phyloP scores from a whole-genome alignment of 768 basidiomycete genomes.

The Basidioascus undulatus region DNA sequence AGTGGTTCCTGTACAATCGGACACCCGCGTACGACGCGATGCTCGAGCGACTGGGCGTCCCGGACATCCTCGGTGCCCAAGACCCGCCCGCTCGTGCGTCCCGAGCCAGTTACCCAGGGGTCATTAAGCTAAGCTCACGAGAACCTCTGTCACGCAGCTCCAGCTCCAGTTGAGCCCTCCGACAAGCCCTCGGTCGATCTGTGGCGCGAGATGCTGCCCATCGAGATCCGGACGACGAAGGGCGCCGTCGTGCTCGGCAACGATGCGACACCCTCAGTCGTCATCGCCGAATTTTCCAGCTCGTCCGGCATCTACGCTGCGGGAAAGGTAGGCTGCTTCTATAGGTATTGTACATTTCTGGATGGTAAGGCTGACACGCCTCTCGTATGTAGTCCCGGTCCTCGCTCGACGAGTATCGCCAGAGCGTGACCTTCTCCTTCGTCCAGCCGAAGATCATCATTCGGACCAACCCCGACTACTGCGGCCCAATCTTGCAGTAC shows the following conservation, averaged over 20 bases:
- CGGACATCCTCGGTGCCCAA: no score
- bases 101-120: no score
- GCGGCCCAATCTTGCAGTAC: slow-evolving; percentile 35
- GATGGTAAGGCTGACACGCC: neutral
- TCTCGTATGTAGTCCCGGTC: slow-evolving; percentile 40
- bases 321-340: slow-evolving; percentile 21
- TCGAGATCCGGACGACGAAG: slow-evolving; percentile 52
- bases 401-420: slow-evolving; percentile 58
- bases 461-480: slow-evolving; percentile 52
- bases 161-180: slow-evolving; percentile 3
- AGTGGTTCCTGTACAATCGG: slow-evolving; percentile 80
- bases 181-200: slow-evolving; percentile 13
- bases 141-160: no score
- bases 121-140: no score
- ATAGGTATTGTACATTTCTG: neutral
- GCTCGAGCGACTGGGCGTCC: slow-evolving; percentile 44
- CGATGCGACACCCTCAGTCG: slow-evolving; percentile 51
- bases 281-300: slow-evolving; percentile 57
- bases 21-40: slow-evolving; percentile 76
- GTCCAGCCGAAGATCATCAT: slow-evolving; percentile 36
- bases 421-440: slow-evolving; percentile 47
- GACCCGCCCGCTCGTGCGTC: no score
- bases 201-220: slow-evolving; percentile 58
- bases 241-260: slow-evolving; percentile 72
- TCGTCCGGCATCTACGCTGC: slow-evolving; percentile 54